Conservation (phyloP, 768 basidiomycete species). For the Rhizopogon salebrosus region DNA sequence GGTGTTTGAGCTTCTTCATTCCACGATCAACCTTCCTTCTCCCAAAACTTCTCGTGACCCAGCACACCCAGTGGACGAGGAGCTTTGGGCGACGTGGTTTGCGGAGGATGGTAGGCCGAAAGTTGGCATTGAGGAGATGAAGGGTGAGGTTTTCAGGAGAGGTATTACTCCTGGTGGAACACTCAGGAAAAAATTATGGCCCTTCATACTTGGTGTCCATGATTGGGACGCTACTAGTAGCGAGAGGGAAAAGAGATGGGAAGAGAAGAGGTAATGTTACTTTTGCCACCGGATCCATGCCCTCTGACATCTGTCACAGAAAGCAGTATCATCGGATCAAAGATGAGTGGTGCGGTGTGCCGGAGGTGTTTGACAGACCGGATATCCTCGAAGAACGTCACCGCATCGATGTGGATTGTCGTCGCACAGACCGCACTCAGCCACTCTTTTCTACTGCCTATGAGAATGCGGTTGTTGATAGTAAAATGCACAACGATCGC, state of each 20-base stretch:
- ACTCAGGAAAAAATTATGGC: slow-evolving; percentile 79
- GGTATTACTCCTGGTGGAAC: slow-evolving; percentile 53
- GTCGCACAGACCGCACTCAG: slow-evolving; percentile 93
- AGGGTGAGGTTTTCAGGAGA: slow-evolving; percentile 70
- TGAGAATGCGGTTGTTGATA: slow-evolving; percentile 31
- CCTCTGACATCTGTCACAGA: slow-evolving; percentile 31
- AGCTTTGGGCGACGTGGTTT: slow-evolving; percentile 79
- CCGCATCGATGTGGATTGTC: slow-evolving; percentile 94
- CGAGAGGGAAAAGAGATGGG: slow-evolving; percentile 59
- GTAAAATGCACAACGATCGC: slow-evolving; percentile 49
- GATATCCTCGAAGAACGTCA: slow-evolving; percentile 89
- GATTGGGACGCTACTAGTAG: slow-evolving; percentile 69
- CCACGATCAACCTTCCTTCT: slow-evolving; percentile 72
- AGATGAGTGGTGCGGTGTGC: slow-evolving; percentile 76
- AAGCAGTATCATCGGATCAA: slow-evolving; percentile 67
- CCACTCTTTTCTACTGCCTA: slow-evolving; percentile 67
- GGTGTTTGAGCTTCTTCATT: slow-evolving; percentile 82
- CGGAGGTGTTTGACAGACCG: slow-evolving; percentile 74
- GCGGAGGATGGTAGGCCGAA: slow-evolving; percentile 61
- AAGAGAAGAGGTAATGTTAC: slow-evolving; percentile 49
- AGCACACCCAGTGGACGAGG: slow-evolving; percentile 65
- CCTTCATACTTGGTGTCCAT: slow-evolving; percentile 80
- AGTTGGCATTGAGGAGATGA: slow-evolving; percentile 64
- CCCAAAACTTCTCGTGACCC: slow-evolving; percentile 84
- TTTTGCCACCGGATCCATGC: neutral